These are phyloP conservation scores for Fomitopsis pinicola DNA, from an alignment of 1,284 basidiomycete genomes.

Conservation along the genomic window DNA sequence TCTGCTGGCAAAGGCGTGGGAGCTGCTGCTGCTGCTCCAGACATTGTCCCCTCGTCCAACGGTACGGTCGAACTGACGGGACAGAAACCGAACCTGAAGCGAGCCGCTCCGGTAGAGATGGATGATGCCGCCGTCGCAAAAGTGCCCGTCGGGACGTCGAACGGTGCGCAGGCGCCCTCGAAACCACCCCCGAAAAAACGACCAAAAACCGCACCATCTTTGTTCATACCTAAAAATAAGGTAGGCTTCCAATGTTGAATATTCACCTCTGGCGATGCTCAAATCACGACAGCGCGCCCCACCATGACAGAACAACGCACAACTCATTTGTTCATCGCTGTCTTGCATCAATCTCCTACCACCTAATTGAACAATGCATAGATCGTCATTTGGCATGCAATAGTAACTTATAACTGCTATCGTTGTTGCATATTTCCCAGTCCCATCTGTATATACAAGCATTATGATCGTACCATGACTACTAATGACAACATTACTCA, in stretches of 20 bases:
- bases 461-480: neutral
- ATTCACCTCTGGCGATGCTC: neutral
- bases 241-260: constrained; percentile 2
- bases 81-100: constrained; percentile 15
- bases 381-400: neutral
- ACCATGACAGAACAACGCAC: neutral
- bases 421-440: neutral
- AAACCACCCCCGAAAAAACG: constrained; percentile 21
- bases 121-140: neutral
- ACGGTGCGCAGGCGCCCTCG: constrained; percentile 12
- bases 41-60: constrained; percentile 1
- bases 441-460: neutral
- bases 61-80: neutral
- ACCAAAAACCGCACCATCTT: constrained; percentile 22
- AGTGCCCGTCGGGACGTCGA: neutral
- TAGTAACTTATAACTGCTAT: neutral
- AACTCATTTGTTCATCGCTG: neutral
- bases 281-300: neutral
- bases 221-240: constrained; percentile 31
- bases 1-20: constrained; percentile 5
- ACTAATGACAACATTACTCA: neutral
- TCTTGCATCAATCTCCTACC: neutral
- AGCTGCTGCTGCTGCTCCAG: neutral
- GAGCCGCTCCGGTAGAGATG: constrained; percentile 14
- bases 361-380: neutral